Evolutionary conservation across 2,329 filamentous ascomycete genomes (phyloP).

Genomic region (Cladobotryum mycophilum): DNA sequence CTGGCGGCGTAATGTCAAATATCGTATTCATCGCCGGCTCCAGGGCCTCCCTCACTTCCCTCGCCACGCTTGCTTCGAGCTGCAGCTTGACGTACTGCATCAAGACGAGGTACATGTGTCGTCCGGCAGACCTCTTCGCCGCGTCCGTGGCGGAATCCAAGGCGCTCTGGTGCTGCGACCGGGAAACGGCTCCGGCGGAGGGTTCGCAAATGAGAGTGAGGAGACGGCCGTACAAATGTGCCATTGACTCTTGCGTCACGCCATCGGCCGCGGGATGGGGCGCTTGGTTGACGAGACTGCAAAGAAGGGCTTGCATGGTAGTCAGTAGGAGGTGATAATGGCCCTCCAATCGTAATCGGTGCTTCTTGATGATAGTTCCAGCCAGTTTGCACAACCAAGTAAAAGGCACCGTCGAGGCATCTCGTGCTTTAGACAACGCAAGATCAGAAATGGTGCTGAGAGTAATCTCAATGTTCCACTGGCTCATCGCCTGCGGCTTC

Average conservation of each 20-base stretch:
- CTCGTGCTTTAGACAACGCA: slow-evolving; percentile 19
- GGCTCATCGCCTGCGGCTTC: slow-evolving; percentile 44
- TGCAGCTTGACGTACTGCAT: slow-evolving; percentile 56
- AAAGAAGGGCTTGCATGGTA: slow-evolving; percentile 50
- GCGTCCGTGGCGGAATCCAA: slow-evolving; percentile 56
- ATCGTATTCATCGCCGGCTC: slow-evolving; percentile 54
- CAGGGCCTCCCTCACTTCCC: slow-evolving; percentile 47
- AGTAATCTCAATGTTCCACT: slow-evolving; percentile 53
- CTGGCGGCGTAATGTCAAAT: slow-evolving; percentile 51
- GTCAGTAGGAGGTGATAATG: slow-evolving; percentile 54
- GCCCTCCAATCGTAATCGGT: slow-evolving; percentile 55
- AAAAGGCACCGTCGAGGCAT: slow-evolving; percentile 33
- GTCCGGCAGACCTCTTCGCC: slow-evolving; percentile 54
- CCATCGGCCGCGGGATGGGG: slow-evolving; percentile 14
- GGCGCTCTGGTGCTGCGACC: slow-evolving; percentile 34
- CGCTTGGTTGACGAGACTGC: slow-evolving; percentile 37
- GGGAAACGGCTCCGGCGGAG: slow-evolving; percentile 48
- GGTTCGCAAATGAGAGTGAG: slow-evolving; percentile 56
- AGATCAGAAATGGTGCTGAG: slow-evolving; percentile 39
- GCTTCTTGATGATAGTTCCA: slow-evolving; percentile 51
- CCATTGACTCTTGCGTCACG: slow-evolving; percentile 36
- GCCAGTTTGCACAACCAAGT: slow-evolving; percentile 46
- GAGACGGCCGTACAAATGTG: slow-evolving; percentile 47
- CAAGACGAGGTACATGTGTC: slow-evolving; percentile 56
- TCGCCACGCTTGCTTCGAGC: slow-evolving; percentile 47